Base-by-base conservation (phyloP, 129 eudicot species). In the Sambucus nigra region DNA sequence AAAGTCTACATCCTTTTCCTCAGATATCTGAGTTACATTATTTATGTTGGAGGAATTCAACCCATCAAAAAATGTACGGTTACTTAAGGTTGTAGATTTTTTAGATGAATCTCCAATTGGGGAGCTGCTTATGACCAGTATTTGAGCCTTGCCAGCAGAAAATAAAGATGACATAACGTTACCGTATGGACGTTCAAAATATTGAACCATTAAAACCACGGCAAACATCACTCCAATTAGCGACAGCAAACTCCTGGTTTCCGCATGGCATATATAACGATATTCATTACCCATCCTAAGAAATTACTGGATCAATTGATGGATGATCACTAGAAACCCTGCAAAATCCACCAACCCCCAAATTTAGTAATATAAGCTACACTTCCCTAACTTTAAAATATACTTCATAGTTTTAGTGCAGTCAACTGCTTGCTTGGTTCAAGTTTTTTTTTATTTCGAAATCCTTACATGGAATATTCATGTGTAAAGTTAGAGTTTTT, bases 101-200 rank as follows among this genome's bases (percentile, higher is more conserved):
- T 11, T 25, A 11, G 80, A 20, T 25, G 46, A 45, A 47, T 59
- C 51, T 51, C 56, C 26, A 61, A 38, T 18, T 22, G 32, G 66
- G 55, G 64, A 25, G 61, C 41, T 45, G 27, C 33, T 60, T 39
- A 21, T 61, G 32, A 42, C 35, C 1, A 54, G 68, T 15, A 59
- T 63, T 21, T 66, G 62, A 26, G 73, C 24, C 60, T 62, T 67
- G 24, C 66, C 50, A 8, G 25, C 63, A 17, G 93, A 69, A 69
- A 79, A 61, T 17, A 84, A 50, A 54, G 83, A 79, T 4, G 82
- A 69, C 21, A 72, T 18, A 67, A 65, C 61, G 59, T 64, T 65
- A 0, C 89, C 80, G 33, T 81, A 79, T 29, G 94, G 95, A 52
- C 85, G 75, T 59, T 91, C 95, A 31, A 79, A 47, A 59, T 74